Base-by-base conservation (phyloP, 1,139 yeast species). In the Yamadazyma kanchanaburiensis region DNA sequence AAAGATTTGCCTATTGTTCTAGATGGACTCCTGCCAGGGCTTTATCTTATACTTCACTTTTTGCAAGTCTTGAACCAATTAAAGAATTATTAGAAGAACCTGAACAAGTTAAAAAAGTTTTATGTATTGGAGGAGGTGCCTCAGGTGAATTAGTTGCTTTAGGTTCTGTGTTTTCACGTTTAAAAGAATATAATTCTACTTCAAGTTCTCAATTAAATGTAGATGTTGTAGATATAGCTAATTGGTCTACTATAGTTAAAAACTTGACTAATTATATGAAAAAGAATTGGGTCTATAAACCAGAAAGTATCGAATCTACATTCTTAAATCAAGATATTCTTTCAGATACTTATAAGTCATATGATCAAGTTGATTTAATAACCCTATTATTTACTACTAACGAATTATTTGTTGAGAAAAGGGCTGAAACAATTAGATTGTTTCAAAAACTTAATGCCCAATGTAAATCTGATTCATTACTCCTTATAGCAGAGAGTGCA, bases 11-110 rank as follows among this genome's bases (percentile, higher is more conserved):
- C 0, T 87, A 87, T 48, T 85, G 81, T 11, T 74, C 80, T 13
- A 62, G 96, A 43, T 87, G 96, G 96, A 73, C 94, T 0, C 91
- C 95, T 0, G 77, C 94, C 0, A 62, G 95, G 33, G 79, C 95
- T 0, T 62, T 85, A 32, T 78, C 87, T 1, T 87, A 86, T 50
- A 55, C 82, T 3, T 74, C 88, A 1, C 60, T 86, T 18, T 78
- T 85, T 47, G 63, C 76, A 3, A 59, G 71, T 12, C 57, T 80
- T 22, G 53, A 50, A 6, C 69, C 70, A 1, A 53, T 80, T 4
- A 54, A 55, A 16, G 55, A 59, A 3, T 35, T 70, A 7, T 47
- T 77, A 12, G 43, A 46, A 20, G 60, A 60, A 24, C 56, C 60
- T 5, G 55, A 55, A 2, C 31, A 37, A 5, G 32, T 44, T 4